Conservation (phyloP, 129 eudicot species). For the Artemisia annua region DNA sequence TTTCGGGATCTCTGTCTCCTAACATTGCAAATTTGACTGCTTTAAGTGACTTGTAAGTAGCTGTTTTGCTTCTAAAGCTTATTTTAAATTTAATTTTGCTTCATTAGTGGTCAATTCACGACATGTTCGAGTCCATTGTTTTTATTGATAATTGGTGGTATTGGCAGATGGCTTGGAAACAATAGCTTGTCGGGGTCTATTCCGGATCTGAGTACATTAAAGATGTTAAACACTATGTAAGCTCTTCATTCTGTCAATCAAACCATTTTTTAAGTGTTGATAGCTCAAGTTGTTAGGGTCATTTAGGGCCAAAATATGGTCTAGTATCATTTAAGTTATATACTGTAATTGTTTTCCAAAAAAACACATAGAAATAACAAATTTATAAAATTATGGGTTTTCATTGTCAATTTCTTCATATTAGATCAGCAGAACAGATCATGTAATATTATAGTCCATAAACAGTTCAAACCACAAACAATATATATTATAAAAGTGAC, state of each 20-base stretch:
- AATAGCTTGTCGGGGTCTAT: constrained; percentile 62
- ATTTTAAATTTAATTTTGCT: not conserved
- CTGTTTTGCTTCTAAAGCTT: constrained; percentile 9
- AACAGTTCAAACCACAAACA: not conserved
- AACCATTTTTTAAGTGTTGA: too few species aligned
- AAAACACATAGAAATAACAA: too few species aligned
- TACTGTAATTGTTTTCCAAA: too few species aligned
- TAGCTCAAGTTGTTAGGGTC: too few species aligned
- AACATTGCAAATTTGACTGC: constrained; percentile 65
- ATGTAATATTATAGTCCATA: constrained; percentile 1
- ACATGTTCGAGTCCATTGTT: not conserved
- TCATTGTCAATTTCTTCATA: too few species aligned
- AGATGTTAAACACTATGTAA: constrained; percentile 57
- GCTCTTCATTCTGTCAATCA: constrained; percentile 17
- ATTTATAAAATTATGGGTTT: too few species aligned
- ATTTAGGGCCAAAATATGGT: too few species aligned
- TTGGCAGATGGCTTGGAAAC: constrained; percentile 72
- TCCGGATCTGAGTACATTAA: constrained; percentile 61
- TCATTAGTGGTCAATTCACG: not conserved
- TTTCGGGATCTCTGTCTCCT: constrained; percentile 68
- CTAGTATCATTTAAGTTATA: too few species aligned
- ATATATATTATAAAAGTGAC: not conserved
- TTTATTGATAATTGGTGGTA: constrained; percentile 19
- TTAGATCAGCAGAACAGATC: too few species aligned
- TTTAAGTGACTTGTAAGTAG: constrained; percentile 55